Percentiles rank a stretch among this genome's conserved stretches.
Evolutionary conservation across 345 rosid genomes (phyloP).

Genomic region (Rhodamnia rubescens): DNA sequence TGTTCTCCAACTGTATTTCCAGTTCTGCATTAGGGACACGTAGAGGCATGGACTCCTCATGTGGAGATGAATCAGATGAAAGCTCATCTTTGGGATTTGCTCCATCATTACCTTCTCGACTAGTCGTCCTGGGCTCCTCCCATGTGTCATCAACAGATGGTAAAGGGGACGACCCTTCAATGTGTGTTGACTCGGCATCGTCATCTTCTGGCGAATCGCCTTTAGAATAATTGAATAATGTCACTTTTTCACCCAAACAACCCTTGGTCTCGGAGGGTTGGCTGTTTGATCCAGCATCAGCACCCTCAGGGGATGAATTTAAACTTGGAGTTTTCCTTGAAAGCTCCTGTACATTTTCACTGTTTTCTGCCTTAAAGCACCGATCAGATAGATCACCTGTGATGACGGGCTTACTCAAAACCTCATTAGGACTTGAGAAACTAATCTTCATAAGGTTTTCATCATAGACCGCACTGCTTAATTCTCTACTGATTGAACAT

Average conservation of each 20-base stretch:
- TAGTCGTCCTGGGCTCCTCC: not conserved
- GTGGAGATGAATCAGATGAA: not conserved
- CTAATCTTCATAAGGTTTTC: not conserved
- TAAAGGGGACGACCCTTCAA: not conserved
- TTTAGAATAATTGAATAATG: not conserved
- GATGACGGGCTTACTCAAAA: not conserved
- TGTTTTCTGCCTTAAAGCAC: not conserved
- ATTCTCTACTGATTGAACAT: not conserved
- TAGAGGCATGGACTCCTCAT: slow-evolving; percentile 10
- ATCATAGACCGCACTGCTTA: not conserved
- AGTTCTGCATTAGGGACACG: not conserved
- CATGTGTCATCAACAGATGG: not conserved
- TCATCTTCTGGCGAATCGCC: not conserved
- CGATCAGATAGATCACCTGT: not conserved
- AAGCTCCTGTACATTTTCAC: not conserved
- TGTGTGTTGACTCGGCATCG: not conserved
- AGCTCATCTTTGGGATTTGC: not conserved
- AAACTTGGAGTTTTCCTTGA: not conserved
- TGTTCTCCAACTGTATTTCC: slow-evolving; percentile 26
- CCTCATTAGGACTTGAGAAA: not conserved
- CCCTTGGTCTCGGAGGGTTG: not conserved
- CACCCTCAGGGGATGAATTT: not conserved
- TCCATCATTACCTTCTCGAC: not conserved
- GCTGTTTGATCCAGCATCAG: not conserved
- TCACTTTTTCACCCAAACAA: not conserved